Evolutionary conservation across 2,329 filamentous ascomycete species (phyloP), one percentile per base, ranked within the genome.

Genomic region (Metarhizium guizhouense): DNA sequence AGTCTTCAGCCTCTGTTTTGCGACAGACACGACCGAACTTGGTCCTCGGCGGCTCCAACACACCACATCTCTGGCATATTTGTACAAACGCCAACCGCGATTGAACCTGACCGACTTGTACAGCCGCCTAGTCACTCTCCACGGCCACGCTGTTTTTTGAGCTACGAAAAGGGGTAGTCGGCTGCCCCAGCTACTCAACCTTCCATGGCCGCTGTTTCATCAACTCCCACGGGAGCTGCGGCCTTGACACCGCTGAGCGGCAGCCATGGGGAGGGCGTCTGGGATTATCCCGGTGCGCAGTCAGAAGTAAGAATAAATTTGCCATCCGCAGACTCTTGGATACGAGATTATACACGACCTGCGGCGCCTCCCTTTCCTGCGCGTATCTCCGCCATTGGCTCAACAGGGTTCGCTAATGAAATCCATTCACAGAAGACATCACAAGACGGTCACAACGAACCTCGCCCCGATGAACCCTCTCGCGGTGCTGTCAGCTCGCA

Each of bases 131-230:
- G 25, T 25, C 25, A 10, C 42, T 8, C n/a, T 34, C 3, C 32
- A 34, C n/a, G 10, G n/a, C 40, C 16, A 20, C 52, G 7, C 20
- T 25, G 13, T 45, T 8, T 51, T 14, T 25, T 14, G 13, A 29
- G 18, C 47, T 2, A 30, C 20, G 32, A 16, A 54, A 61, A 62
- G 60, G 64, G 67, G 63, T 63, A 59, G 65, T 61, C 14, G 66
- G 66, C 65, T 60, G 61, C 62, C 62, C 54, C 52, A 53, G 53
- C 56, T 56, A 51, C 60, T 53, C 57, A 53, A 59, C 53, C 58
- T 59, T 59, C 57, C 59, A 82, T 82, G 80, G 75, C 79, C 63
- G 73, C 77, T 65, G 75, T 82, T 68, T 78, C 79, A 61, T 70
- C 77, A 61, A 72, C 71, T 61, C 74, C 75, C 58, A 74, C 74